Conservation (phyloP, 176 grass and related monocot species). For the Bonia amplexicaulis region DNA sequence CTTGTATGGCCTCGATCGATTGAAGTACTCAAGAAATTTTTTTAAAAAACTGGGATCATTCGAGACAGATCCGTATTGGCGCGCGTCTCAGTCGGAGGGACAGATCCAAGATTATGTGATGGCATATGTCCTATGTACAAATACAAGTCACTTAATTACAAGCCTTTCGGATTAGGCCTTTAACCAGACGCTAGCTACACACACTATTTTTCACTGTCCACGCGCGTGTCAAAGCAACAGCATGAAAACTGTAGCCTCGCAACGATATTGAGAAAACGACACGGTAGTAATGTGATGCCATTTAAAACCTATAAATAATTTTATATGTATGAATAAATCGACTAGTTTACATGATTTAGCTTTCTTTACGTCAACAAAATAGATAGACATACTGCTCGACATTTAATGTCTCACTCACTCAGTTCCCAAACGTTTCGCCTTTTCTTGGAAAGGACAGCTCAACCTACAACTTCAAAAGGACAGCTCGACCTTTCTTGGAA, state of each 20-base stretch:
- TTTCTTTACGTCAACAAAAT: fast-evolving
- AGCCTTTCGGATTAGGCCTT: neutral
- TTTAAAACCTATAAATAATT: too few relatives aligned
- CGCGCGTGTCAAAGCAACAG: neutral
- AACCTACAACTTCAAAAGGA: too few relatives aligned
- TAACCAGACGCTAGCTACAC: neutral
- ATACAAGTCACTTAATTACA: neutral
- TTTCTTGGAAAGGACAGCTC: too few relatives aligned
- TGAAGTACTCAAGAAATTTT: neutral
- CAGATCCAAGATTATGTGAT: neutral
- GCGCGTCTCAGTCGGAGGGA: neutral
- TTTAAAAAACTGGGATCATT: neutral
- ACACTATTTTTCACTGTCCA: neutral
- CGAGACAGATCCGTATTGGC: neutral
- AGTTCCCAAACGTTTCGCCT: fast-evolving
- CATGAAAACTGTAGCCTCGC: neutral
- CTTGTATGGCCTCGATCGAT: neutral
- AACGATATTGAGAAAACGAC: too few relatives aligned
- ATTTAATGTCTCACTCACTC: neutral
- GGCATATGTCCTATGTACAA: neutral
- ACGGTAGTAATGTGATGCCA: fast-evolving
- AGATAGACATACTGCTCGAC: fast-evolving
- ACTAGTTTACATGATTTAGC: neutral
- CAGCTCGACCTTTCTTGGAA: too few relatives aligned
- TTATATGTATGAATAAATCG: fast-evolving